Percentiles rank a stretch among this genome's conserved stretches.
These are phyloP conservation scores for Phyllosticta citrichinensis DNA, from an alignment of 2,329 filamentous ascomycete genomes.

Conservation along the genomic window DNA sequence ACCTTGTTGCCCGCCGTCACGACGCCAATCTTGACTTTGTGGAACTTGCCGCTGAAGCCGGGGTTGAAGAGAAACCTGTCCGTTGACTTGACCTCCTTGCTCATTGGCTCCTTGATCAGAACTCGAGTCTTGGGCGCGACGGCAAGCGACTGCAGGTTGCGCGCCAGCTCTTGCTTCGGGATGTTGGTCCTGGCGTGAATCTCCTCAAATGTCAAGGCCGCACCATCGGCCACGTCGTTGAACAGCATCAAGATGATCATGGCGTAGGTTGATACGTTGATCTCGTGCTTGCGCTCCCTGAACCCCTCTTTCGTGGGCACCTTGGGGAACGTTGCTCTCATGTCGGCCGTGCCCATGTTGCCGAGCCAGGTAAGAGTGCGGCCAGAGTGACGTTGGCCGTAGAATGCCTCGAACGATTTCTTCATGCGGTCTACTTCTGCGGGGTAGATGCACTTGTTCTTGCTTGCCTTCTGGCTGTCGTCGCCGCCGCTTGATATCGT, in stretches of 20 bases:
- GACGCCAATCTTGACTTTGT: slow-evolving; percentile 83
- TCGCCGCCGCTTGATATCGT: slow-evolving; percentile 55
- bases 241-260: slow-evolving; percentile 88
- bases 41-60: slow-evolving; percentile 68
- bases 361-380: slow-evolving; percentile 77
- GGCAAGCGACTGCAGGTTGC: slow-evolving; percentile 71
- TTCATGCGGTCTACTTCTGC: slow-evolving; percentile 63
- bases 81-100: slow-evolving; percentile 63
- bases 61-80: slow-evolving; percentile 79
- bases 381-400: slow-evolving; percentile 77
- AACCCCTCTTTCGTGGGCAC: slow-evolving; percentile 60
- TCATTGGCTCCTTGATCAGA: slow-evolving; percentile 68
- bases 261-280: slow-evolving; percentile 85
- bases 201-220: slow-evolving; percentile 56
- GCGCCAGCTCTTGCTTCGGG: slow-evolving; percentile 59
- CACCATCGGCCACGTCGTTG: slow-evolving; percentile 56
- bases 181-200: slow-evolving; percentile 79
- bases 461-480: slow-evolving; percentile 38
- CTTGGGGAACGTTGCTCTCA: slow-evolving; percentile 68
- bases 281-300: slow-evolving; percentile 67
- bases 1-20: slow-evolving; percentile 74
- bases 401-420: slow-evolving; percentile 80
- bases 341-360: slow-evolving; percentile 72
- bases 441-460: slow-evolving; percentile 59
- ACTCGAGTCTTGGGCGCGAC: slow-evolving; percentile 76